A percentile compares a stretch with the other conserved stretches of the same genome.
Evolutionary conservation across 2,329 filamentous ascomycete genomes (phyloP).

Genomic region (Beauveria rudraprayagi): DNA sequence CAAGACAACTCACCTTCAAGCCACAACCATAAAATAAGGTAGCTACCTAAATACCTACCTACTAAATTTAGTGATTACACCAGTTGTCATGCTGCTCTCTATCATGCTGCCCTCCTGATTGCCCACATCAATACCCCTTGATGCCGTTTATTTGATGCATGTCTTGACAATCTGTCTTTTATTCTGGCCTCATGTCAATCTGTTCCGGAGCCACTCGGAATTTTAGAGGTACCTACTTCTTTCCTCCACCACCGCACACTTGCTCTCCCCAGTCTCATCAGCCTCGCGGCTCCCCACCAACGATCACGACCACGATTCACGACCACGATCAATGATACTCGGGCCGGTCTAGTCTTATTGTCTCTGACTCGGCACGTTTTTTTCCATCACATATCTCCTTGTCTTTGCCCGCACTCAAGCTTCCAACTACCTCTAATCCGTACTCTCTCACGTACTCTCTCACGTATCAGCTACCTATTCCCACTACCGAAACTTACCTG

Average conservation of each 20-base stretch:
- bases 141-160: too few species aligned
- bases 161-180: not conserved
- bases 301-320: not conserved
- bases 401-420: not conserved
- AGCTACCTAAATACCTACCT: too few species aligned
- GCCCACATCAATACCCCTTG: too few species aligned
- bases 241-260: not conserved
- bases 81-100: too few species aligned
- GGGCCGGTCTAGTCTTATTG: not conserved
- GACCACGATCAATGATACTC: too few species aligned
- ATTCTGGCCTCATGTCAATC: not conserved
- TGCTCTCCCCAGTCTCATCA: not conserved
- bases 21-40: too few species aligned
- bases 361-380: not conserved
- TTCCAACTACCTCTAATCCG: not conserved
- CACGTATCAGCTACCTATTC: not conserved
- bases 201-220: not conserved
- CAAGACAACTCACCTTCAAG: too few species aligned
- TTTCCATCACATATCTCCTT: not conserved
- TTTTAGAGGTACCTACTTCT: not conserved
- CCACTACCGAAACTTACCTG: not conserved
- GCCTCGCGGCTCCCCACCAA: not conserved
- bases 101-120: too few species aligned
- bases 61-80: too few species aligned
- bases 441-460: not conserved